These are phyloP conservation scores for Magnusiomyces clavatus DNA, from an alignment of 1,139 yeast species.

Conservation along the genomic window DNA sequence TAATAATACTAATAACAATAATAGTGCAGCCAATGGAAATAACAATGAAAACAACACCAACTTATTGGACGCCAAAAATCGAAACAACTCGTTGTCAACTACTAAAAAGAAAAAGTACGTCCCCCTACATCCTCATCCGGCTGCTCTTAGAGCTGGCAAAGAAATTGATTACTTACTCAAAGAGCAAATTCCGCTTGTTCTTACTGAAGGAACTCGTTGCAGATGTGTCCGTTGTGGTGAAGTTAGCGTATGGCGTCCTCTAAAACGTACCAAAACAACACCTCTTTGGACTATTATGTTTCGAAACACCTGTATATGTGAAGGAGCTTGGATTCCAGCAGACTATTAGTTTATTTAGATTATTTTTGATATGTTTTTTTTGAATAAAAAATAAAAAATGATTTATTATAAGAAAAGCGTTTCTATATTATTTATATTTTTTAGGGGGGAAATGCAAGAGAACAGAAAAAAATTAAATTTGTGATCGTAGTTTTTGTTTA, in stretches of 20 bases:
- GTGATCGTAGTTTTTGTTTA: slow-evolving; percentile 8
- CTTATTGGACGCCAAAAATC: too few relatives aligned
- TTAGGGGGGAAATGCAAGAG: too few relatives aligned
- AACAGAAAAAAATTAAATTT: neutral
- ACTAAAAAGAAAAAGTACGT: neutral
- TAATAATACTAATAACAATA: too few relatives aligned
- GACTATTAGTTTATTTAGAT: slow-evolving; percentile 5
- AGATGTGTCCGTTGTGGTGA: slow-evolving; percentile 66
- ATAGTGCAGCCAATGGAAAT: neutral
- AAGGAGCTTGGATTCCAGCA: slow-evolving; percentile 36
- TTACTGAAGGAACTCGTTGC: slow-evolving; percentile 27
- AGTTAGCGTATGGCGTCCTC: slow-evolving; percentile 39
- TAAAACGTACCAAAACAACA: slow-evolving; percentile 9
- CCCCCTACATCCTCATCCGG: slow-evolving; percentile 3
- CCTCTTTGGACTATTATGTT: slow-evolving; percentile 63
- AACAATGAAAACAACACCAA: too few relatives aligned
- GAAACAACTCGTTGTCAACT: neutral
- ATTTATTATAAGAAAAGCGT: too few relatives aligned
- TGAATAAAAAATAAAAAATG: too few relatives aligned
- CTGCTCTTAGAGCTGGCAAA: slow-evolving; percentile 6
- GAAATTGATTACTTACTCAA: slow-evolving; percentile 29
- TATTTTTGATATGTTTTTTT: neutral
- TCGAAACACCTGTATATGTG: slow-evolving; percentile 73
- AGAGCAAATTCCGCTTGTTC: slow-evolving; percentile 23
- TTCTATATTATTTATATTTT: too few relatives aligned